Evolutionary conservation across 139 green algal genomes (phyloP), one percentile per base, ranked within the genome.

Genomic region (Tetraselmis striata): DNA sequence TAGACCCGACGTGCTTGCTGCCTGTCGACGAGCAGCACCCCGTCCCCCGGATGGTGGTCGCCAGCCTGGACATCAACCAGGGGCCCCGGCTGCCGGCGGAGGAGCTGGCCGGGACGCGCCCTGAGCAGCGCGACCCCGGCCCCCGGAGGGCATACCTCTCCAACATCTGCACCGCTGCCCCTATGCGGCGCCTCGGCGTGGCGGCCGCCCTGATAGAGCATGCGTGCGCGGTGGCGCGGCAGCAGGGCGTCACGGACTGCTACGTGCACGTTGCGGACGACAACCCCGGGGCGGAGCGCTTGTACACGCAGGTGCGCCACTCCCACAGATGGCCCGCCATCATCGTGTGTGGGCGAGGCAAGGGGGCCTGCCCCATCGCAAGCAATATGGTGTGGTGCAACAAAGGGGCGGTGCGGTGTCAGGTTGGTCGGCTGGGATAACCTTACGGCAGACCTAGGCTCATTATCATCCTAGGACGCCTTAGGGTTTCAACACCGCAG

Each of bases 11-110:
- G 76, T 79, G 29, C 29, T 31, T 79, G 29, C 29, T 79, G 29
- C 76, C 76, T 27, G 22, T 31, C 11, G 29, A 31, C 29, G 76
- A 79, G 76, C 5, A 22, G 11, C 29, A 79, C 29, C 11, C 29
- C 18, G 5, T 24, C 76, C 45, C 45, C 18, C 5, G 76, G 29
- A 45, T 31, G 29, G 76, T 79, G 5, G 76, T 79, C 29, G 76
- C 29, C 5, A 79, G 29, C 29, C 76, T 79, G 11, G 76, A 79
- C 76, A 79, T 79, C 76, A 79, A 79, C 22, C 76, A 79, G 29
- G 76, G 76, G 29, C 11, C 76, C 11, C 29, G 76, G 29, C 76
- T 79, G 18, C 76, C 76, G 18, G 76, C 76, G 11, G 76, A 79
- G 76, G 76, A 79, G 29, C 76, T 79, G 5, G 76, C 76, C 29